Evolutionary conservation across 2,329 filamentous ascomycete genomes (phyloP).

Genomic region (Penicillium sp.): DNA sequence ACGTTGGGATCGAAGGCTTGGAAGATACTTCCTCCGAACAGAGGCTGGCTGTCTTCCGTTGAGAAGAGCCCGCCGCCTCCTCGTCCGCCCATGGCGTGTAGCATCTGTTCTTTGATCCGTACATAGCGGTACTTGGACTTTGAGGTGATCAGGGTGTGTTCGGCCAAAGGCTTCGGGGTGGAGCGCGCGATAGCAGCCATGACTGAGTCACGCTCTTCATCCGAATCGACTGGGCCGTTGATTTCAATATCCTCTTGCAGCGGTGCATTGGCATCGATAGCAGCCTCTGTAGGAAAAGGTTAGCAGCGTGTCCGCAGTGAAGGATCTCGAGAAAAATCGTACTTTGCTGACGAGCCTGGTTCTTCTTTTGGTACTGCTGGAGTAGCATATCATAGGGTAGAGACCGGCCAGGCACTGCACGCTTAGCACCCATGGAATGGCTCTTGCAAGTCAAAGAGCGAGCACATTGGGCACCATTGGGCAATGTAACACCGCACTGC

Average conservation of each 20-base stretch:
- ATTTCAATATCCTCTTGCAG: slow-evolving; percentile 81
- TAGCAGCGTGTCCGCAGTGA: slow-evolving; percentile 11
- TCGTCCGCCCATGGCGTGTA: slow-evolving; percentile 56
- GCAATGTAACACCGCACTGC: slow-evolving; percentile 83
- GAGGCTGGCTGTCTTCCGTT: slow-evolving; percentile 31
- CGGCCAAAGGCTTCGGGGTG: slow-evolving; percentile 73
- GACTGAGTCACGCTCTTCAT: slow-evolving; percentile 87
- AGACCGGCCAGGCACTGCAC: slow-evolving; percentile 80
- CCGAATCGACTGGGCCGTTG: slow-evolving; percentile 81
- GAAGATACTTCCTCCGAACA: slow-evolving; percentile 35
- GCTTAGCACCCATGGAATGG: slow-evolving; percentile 91
- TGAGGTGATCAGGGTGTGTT: slow-evolving; percentile 55
- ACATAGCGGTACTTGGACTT: slow-evolving; percentile 59
- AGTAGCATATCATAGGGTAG: slow-evolving; percentile 91
- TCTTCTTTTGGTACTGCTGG: slow-evolving; percentile 91
- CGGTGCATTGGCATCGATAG: slow-evolving; percentile 89
- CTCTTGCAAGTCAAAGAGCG: slow-evolving; percentile 90
- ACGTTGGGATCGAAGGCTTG: slow-evolving; percentile 28
- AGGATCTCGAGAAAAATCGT: slow-evolving; percentile 42
- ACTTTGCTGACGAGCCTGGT: slow-evolving; percentile 97
- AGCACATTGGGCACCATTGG: slow-evolving; percentile 83
- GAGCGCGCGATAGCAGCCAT: slow-evolving; percentile 76
- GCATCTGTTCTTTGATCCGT: slow-evolving; percentile 63
- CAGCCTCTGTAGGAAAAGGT: slow-evolving; percentile 64
- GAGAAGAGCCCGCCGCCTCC: slow-evolving; percentile 48